Evolutionary conservation across 306 rosid species (phyloP), one percentile per base, ranked within the genome.

Genomic region (Vicia villosa): DNA sequence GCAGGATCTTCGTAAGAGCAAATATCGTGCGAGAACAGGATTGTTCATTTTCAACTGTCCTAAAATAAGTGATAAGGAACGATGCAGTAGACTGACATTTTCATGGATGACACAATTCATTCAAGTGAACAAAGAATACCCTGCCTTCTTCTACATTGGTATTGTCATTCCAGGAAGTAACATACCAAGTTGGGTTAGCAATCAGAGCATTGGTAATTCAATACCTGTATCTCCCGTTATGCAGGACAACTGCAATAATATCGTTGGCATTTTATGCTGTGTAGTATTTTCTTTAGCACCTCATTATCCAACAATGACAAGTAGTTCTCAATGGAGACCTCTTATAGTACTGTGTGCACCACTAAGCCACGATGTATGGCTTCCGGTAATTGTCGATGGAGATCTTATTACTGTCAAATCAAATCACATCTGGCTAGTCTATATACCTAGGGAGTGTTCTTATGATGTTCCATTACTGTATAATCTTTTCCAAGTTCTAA

Each of bases 131-230:
- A 21, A 49, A 17, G 55, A 49, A 16, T 17, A 11, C 24, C 19
- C 24, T 49, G 55, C 24, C 1, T 26, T 4, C 24, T 49, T 8
- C 17, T 0, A 3, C 0, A 0, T 56, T 3, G 1, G 15, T 3
- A 16, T 40, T 69, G 32, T 56, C 16, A 24, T 41, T 56, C 74
- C 20, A 3, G 55, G 66, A 38, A 24, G 3, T 41, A 12, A 56
- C 38, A 69, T 69, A 21, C 74, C 74, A 22, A 24, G 19, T 4
- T 70, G 56, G 66, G 41, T 70, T 12, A 41, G 6, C 51, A 10
- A 55, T 13, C 64, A 69, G 5, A 54, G 15, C 0, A 26, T 3
- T n/a, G 28, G 42, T 40, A 3, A 0, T 22, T 41, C 45, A 10
- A 26, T 56, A 41, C 9, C 8, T 4, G 10, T 6, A 15, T 56